Evolutionary conservation across 2,329 filamentous ascomycete genomes (phyloP).

Genomic region (Juglanconis sp.): DNA sequence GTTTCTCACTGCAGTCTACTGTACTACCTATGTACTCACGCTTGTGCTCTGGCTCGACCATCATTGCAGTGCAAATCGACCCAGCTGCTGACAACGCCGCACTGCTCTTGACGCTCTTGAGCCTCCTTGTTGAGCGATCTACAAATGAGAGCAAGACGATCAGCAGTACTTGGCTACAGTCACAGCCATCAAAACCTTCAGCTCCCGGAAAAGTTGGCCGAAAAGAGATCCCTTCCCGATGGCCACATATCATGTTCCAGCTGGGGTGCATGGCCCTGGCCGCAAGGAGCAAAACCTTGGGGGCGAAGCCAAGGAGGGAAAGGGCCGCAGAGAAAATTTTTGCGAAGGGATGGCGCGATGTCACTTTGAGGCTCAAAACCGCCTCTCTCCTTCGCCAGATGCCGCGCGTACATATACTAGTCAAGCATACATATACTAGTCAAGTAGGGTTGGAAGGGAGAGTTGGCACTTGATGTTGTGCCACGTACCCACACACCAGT

Average conservation of each 20-base stretch:
- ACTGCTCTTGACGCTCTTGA: not conserved
- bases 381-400: not conserved
- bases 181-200: not conserved
- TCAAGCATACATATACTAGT: no score
- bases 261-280: not conserved
- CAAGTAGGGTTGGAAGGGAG: not conserved
- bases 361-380: slow-evolving; percentile 15
- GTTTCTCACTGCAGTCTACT: not conserved
- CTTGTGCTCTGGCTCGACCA: not conserved
- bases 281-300: not conserved
- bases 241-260: not conserved
- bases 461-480: slow-evolving; percentile 10
- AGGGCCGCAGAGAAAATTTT: not conserved
- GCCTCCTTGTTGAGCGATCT: not conserved
- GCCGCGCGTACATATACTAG: not conserved
- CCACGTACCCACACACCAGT: slow-evolving; percentile 9
- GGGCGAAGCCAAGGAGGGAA: not conserved
- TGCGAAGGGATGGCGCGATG: not conserved
- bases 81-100: not conserved
- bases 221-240: not conserved
- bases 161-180: not conserved
- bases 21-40: no score
- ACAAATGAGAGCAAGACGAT: not conserved
- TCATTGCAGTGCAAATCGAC: not conserved
- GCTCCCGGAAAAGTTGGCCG: not conserved